Percentiles rank a stretch among this genome's conserved stretches.
Conservation (phyloP, 2,329 filamentous ascomycete species). For the Ophiocordyceps unilateralis region DNA sequence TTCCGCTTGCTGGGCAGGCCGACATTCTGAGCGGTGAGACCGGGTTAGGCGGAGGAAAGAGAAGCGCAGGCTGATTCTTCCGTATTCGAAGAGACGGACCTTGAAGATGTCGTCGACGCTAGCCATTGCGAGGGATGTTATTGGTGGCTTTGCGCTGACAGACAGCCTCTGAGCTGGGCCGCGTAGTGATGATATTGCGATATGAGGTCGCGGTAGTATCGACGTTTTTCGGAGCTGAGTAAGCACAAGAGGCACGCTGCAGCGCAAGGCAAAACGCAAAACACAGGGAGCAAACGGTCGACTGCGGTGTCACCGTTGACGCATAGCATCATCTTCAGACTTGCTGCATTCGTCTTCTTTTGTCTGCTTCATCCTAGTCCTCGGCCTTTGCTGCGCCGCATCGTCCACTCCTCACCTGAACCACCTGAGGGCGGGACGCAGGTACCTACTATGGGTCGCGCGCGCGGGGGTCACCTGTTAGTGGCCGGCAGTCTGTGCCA, state of each 20-base stretch:
- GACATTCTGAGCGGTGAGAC: constrained; percentile 14
- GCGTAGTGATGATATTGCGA: too few relatives aligned
- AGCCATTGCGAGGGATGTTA: constrained; percentile 21
- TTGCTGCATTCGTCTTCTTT: too few relatives aligned
- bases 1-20: constrained; percentile 43
- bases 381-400: too few relatives aligned
- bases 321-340: too few relatives aligned
- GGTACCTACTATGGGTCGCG: too few relatives aligned
- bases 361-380: too few relatives aligned
- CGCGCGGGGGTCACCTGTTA: neutral
- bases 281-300: too few relatives aligned
- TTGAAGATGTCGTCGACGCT: constrained; percentile 44
- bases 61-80: neutral
- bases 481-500: neutral
- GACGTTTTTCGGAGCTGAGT: neutral
- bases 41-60: neutral
- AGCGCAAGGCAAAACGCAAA: neutral
- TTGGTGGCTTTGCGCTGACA: neutral
- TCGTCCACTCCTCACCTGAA: too few relatives aligned
- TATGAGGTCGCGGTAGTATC: neutral
- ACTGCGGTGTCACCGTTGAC: too few relatives aligned
- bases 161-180: too few relatives aligned
- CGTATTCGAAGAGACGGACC: constrained; percentile 9
- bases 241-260: neutral
- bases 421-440: too few relatives aligned